Base-by-base conservation (phyloP, 2,329 filamentous ascomycete species). In the Cladophialophora immunda region DNA sequence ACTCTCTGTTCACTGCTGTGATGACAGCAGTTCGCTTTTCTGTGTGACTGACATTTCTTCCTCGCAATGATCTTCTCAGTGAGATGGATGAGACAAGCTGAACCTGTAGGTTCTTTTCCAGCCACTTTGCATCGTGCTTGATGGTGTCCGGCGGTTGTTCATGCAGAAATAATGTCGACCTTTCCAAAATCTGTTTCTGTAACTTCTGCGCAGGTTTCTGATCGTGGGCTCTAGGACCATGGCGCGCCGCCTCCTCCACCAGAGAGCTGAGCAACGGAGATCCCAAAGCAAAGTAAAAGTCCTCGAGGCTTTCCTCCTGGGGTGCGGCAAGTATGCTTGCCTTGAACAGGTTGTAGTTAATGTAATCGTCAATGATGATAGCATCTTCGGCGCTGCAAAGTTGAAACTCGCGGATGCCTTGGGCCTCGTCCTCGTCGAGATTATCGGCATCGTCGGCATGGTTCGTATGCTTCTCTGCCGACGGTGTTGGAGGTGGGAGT, bases 341-440 rank as follows among this genome's bases (percentile, higher is more conserved):
- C 75, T 94, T 94, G 83, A 99, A 99, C 1, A 95, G 83, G 36
- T 90, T 90, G 76, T 94, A 97, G 74, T 91, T 93, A 73, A 92
- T 91, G 73, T 95, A 94, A 74, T 98, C 94, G 75, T 97, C 93
- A 11, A 94, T 82, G 63, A 97, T 86, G 50, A 95, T 89, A 72
- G 95, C 91, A 61, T 91, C 84, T 58, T 81, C 83, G 1, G 94
- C 90, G 36, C 86, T 82, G 0, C 90, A 90, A 41, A 99, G 86
- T 70, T 92, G 90, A 78, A 91, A 97, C 70, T 94, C 90, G 71
- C 89, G 90, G 74, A 94, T 87, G 30, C 88, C 83, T 66, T 86
- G 81, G 72, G 88, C 83, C 64, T 92, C 85, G 11, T 91, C 89
- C 8, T 83, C 77, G 57, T 86, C 84, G 9, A 78, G 78, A 68